Evolutionary conservation across 345 rosid genomes (phyloP).

Genomic region (Camelina sativa): DNA sequence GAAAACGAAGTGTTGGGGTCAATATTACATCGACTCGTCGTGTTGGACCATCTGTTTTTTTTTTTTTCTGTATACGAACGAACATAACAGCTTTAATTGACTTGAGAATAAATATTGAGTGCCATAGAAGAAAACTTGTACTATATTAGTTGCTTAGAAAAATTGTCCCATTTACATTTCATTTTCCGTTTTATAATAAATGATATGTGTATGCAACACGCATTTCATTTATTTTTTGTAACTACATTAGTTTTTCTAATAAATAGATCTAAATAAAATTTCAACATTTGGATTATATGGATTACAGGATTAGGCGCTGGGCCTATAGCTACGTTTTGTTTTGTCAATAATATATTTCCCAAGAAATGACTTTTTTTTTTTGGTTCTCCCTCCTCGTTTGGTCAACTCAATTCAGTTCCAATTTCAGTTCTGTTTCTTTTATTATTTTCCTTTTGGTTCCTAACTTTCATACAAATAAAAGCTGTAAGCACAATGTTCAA

Average conservation of each 20-base stretch:
- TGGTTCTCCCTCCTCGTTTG: slow-evolving; percentile 7
- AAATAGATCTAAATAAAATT: not conserved
- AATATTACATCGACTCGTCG: slow-evolving; percentile 22
- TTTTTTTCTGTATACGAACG: slow-evolving; percentile 10
- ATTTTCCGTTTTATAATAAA: slow-evolving; percentile 16
- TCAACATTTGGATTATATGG: slow-evolving; percentile 21
- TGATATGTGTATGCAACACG: slow-evolving; percentile 21
- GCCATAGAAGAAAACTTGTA: slow-evolving; percentile 22
- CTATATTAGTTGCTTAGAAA: slow-evolving; percentile 18
- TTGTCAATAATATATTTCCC: slow-evolving; percentile 37
- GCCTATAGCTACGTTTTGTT: slow-evolving; percentile 19
- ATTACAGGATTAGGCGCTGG: slow-evolving; percentile 35
- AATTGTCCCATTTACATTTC: slow-evolving; percentile 24
- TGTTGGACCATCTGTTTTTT: slow-evolving; percentile 8
- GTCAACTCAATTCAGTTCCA: slow-evolving; percentile 32
- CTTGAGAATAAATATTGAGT: slow-evolving; percentile 34
- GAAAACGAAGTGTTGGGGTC: slow-evolving; percentile 18
- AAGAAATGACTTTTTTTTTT: slow-evolving; percentile 2
- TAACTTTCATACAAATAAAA: not conserved
- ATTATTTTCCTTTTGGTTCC: not conserved
- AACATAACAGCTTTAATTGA: slow-evolving; percentile 33
- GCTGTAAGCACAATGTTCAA: not conserved
- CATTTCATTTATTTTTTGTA: slow-evolving; percentile 3
- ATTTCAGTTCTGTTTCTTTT: slow-evolving; percentile 15
- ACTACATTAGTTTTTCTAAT: not conserved